Conservation (phyloP, 257 asterid genomes). For the Plantago ovata region DNA sequence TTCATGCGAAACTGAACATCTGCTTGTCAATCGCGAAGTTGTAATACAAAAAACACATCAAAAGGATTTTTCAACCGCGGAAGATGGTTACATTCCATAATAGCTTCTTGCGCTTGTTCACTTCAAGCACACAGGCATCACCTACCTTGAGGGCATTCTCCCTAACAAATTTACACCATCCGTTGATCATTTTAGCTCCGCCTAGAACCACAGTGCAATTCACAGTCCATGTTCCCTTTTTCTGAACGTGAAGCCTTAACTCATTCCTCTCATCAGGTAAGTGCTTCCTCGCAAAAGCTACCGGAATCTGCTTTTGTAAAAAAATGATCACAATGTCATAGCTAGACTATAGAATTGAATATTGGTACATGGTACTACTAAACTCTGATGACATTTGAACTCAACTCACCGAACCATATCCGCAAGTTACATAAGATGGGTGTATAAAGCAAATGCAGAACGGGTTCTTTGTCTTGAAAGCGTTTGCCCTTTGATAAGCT, state of each 20-base stretch:
- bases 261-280: not conserved
- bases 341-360: not conserved
- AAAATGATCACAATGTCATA: not conserved
- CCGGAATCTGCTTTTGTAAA: not conserved
- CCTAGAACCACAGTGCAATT: too few species aligned
- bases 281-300: not conserved
- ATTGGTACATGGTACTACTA: too few species aligned
- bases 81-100: constrained; percentile 4
- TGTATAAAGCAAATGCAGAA: too few species aligned
- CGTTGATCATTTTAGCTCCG: not conserved
- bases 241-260: not conserved
- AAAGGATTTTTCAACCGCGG: not conserved
- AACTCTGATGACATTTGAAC: too few species aligned
- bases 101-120: not conserved
- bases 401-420: constrained; percentile 2
- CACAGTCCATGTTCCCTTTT: constrained; percentile 9
- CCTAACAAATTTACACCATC: constrained; percentile 20
- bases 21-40: too few species aligned
- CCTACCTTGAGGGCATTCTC: too few species aligned
- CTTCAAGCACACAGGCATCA: constrained; percentile 23
- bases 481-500: too few species aligned
- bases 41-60: not conserved
- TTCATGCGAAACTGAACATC: too few species aligned
- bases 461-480: too few species aligned
- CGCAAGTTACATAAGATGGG: constrained; percentile 7